These are phyloP conservation scores for Gloeophyllum trabeum DNA, from an alignment of 768 basidiomycete species.

Conservation along the genomic window DNA sequence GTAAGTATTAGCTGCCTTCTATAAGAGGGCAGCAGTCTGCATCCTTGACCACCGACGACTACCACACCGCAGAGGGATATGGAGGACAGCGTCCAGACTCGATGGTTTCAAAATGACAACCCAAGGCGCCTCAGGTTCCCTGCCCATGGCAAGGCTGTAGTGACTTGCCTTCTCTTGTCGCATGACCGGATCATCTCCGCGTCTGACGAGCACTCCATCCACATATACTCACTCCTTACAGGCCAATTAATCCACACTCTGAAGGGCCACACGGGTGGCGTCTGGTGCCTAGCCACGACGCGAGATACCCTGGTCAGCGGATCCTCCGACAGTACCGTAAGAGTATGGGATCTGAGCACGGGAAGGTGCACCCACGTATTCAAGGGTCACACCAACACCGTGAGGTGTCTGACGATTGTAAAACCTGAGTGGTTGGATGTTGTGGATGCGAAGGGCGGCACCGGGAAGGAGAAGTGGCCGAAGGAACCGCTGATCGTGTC, in stretches of 20 bases:
- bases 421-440: constrained; percentile 83
- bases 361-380: constrained; percentile 88
- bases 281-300: constrained; percentile 87
- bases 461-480: constrained; percentile 60
- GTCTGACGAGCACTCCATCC: constrained; percentile 94
- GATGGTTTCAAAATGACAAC: constrained; percentile 66
- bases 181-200: constrained; percentile 92
- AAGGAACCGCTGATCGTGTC: constrained; percentile 65
- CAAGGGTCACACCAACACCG: constrained; percentile 92
- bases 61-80: too few species aligned
- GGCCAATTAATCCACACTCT: constrained; percentile 57
- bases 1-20: too few species aligned
- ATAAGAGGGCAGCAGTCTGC: too few species aligned
- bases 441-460: constrained; percentile 23
- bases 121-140: constrained; percentile 76
- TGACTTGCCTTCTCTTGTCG: constrained; percentile 94
- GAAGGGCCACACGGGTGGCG: constrained; percentile 48
- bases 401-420: constrained; percentile 91
- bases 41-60: too few species aligned
- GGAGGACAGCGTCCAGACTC: too few species aligned
- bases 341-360: constrained; percentile 79
- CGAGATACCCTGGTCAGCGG: constrained; percentile 86
- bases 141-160: constrained; percentile 82
- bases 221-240: constrained; percentile 82
- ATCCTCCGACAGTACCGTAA: constrained; percentile 86